These are phyloP conservation scores for Corylus heterophylla DNA, from an alignment of 306 rosid species.

Conservation along the genomic window DNA sequence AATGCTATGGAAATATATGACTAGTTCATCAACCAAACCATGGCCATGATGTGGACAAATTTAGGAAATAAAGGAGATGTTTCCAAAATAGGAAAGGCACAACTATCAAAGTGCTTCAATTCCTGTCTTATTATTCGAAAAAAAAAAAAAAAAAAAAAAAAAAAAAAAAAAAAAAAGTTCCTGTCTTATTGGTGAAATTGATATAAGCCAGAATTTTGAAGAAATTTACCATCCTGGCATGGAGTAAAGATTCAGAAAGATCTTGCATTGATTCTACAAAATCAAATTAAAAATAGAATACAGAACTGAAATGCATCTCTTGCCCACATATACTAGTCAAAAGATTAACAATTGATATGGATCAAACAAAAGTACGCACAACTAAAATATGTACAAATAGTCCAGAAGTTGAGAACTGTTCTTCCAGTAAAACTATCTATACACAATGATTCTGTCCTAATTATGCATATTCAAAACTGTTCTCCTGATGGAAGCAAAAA, in stretches of 20 bases:
- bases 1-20: neutral
- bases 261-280: neutral
- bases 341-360: neutral
- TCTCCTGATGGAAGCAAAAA: neutral
- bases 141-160: too few species aligned
- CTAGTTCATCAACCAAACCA: neutral
- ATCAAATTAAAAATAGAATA: too few species aligned
- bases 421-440: neutral
- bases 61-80: neutral
- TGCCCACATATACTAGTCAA: neutral
- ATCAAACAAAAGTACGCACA: neutral
- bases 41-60: neutral
- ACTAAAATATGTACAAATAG: neutral
- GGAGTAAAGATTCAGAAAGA: neutral
- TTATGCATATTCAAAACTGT: neutral
- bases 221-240: neutral
- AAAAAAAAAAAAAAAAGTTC: neutral
- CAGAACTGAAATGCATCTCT: neutral
- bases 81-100: neutral
- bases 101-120: neutral
- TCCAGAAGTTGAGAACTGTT: neutral
- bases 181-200: neutral
- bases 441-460: neutral
- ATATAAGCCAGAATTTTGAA: neutral
- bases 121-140: neutral